Evolutionary conservation across 1,139 yeast genomes (phyloP), one percentile per base, ranked within the genome.

Genomic region (Sugiyamaella neomexicana): DNA sequence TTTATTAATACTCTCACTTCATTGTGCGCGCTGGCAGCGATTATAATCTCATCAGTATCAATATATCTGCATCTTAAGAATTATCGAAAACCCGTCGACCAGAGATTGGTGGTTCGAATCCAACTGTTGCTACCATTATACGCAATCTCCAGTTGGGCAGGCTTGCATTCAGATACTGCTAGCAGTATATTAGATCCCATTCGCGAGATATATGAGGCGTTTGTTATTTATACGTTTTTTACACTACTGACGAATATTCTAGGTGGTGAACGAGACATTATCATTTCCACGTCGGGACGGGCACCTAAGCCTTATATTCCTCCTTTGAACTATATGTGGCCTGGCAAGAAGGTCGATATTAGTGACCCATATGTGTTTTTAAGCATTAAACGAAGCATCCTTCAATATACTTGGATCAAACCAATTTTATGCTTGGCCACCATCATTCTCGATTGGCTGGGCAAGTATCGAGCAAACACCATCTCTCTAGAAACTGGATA

Each of bases 331-430:
- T 65, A 81, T 47, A 75, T 76, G 4, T 50, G 83, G 2, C 68
- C 86, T 7, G 76, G 80, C 0, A 42, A 46, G 5, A 80, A 79
- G 12, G 75, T 91, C 34, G 97, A 93, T 67, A 86, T 93, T 31
- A 83, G 95, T 2, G 97, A 93, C 65, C 97, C 99, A 0, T 75
- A 77, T 44, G 82, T 90, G 1, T 89, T 91, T 66, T 72, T 93
- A 56, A 73, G 74, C 13, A 82, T 95, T 46, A 93, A 93, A 66
- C 75, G 97, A 59, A 95, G 96, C 1, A 86, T 93, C 8, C 73
- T 93, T 54, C 99, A 93, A 70, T 93, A 93, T 66, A 97, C 93
- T 6, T 93, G 97, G 97, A 72, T 91, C 58, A 91, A 95, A 66
- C 98, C 98, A 0, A 62, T 89, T 31, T 77, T 89, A 16, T 86